Percentiles rank a stretch among this genome's conserved stretches.
Conservation (phyloP, 345 rosid genomes). For the Melaleuca alternifolia region DNA sequence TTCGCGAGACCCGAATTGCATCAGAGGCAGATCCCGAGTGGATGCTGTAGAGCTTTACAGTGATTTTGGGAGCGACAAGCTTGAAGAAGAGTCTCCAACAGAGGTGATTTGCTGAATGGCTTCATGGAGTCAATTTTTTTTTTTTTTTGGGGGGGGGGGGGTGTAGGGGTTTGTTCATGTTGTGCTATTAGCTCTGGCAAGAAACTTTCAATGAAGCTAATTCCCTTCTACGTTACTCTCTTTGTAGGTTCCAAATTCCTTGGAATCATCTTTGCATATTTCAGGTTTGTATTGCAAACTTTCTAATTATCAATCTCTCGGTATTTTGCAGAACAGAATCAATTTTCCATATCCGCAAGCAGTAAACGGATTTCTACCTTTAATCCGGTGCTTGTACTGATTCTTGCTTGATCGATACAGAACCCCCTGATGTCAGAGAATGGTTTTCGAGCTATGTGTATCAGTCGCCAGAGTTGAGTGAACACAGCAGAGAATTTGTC, state of each 20-base stretch:
- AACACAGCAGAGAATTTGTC: not conserved
- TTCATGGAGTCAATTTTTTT: not conserved
- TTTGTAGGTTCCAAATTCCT: conserved; percentile 24
- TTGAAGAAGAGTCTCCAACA: not conserved
- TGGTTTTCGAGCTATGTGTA: conserved; percentile 19
- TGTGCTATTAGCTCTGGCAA: not conserved
- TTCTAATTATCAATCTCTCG: not conserved
- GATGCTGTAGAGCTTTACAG: not conserved
- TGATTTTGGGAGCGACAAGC: not conserved
- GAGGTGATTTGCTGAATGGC: not conserved
- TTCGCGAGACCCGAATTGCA: not conserved
- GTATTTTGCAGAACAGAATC: not conserved
- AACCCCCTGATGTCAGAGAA: conserved; percentile 25
- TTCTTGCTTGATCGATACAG: conserved; percentile 13
- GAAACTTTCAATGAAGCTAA: not conserved
- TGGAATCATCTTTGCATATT: conserved; percentile 6
- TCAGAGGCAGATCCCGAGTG: not conserved
- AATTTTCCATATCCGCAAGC: not conserved
- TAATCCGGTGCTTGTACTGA: not conserved
- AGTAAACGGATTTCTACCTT: not conserved
- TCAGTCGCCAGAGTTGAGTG: conserved; percentile 13
- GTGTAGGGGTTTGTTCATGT: too few relatives aligned
- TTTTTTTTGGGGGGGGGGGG: not conserved
- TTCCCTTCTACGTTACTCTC: not conserved
- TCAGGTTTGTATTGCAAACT: conserved; percentile 22